Evolutionary conservation across 768 basidiomycete species (phyloP).

Genomic region (Neoboletus magnificus): DNA sequence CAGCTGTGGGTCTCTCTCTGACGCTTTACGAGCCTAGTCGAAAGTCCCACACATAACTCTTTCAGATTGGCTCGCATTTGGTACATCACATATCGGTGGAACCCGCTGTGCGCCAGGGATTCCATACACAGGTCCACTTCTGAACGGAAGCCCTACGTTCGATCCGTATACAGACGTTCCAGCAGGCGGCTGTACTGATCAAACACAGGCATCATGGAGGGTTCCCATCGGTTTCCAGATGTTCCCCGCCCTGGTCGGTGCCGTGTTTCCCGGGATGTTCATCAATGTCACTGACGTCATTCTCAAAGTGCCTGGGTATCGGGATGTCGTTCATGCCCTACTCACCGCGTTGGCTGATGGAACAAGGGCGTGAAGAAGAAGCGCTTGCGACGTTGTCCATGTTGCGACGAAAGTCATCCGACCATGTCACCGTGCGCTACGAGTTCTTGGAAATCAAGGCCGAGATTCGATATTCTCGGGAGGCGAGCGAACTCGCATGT

Average conservation of each 20-base stretch:
- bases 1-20: conserved; percentile 24
- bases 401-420: conserved; percentile 33
- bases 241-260: conserved; percentile 36
- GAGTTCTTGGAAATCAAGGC: conserved; percentile 41
- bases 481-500: conserved; percentile 15
- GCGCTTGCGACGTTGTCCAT: conserved; percentile 34
- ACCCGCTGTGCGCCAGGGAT: conserved; percentile 28
- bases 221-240: conserved; percentile 37
- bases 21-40: neutral
- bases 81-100: conserved; percentile 34
- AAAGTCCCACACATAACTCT: neutral
- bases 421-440: conserved; percentile 33
- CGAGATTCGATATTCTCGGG: conserved; percentile 30
- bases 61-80: conserved; percentile 32
- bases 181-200: conserved; percentile 31
- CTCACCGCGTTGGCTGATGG: conserved; percentile 43
- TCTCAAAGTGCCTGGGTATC: conserved; percentile 26
- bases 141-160: conserved; percentile 32
- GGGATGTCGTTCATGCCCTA: conserved; percentile 38
- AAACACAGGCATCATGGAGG: conserved; percentile 33
- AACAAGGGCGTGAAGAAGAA: conserved; percentile 36
- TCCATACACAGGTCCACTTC: conserved; percentile 29
- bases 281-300: neutral
- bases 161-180: conserved; percentile 29
- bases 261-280: neutral